Percentiles rank a stretch among this genome's conserved stretches.
Evolutionary conservation across 139 green algal genomes (phyloP).

Genomic region (Monoraphidium neglectum): DNA sequence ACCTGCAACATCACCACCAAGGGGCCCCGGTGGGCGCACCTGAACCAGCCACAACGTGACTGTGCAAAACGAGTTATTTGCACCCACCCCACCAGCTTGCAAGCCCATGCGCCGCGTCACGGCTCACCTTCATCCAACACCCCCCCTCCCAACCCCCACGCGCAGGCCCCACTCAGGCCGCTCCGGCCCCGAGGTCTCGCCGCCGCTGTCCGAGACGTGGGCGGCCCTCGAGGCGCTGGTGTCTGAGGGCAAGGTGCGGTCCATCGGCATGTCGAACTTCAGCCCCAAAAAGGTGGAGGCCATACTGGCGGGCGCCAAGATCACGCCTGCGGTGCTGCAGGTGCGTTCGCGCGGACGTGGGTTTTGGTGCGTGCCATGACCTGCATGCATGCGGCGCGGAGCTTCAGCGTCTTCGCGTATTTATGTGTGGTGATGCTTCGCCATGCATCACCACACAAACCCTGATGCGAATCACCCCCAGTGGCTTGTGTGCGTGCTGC

Average conservation of each 20-base stretch:
- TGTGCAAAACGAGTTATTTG: too few species aligned
- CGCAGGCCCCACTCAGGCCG: constrained; percentile 66
- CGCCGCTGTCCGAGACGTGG: constrained; percentile 59
- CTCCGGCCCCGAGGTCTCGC: constrained; percentile 56
- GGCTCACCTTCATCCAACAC: constrained; percentile 38
- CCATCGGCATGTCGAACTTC: constrained; percentile 90
- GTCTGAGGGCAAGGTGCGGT: constrained; percentile 58
- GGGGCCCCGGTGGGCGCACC: too few species aligned
- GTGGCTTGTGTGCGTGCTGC: too few species aligned
- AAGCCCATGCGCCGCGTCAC: constrained; percentile 28
- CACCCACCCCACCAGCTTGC: constrained; percentile 6
- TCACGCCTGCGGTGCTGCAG: constrained; percentile 64
- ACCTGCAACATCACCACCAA: too few species aligned
- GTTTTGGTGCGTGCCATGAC: too few species aligned
- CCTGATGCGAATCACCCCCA: too few species aligned
- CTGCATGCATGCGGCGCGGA: too few species aligned
- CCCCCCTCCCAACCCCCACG: too few species aligned
- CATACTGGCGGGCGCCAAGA: constrained; percentile 52
- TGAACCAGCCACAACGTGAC: too few species aligned
- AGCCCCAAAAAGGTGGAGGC: constrained; percentile 63
- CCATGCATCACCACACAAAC: not conserved
- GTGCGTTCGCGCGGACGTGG: too few species aligned
- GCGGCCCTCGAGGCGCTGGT: constrained; percentile 70
- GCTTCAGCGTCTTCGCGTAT: too few species aligned
- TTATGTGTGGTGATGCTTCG: too few species aligned